A percentile compares a stretch with the other conserved stretches of the same genome.
Evolutionary conservation across 495 filamentous ascomycete species (phyloP).

Genomic region (Immersiella caudata): DNA sequence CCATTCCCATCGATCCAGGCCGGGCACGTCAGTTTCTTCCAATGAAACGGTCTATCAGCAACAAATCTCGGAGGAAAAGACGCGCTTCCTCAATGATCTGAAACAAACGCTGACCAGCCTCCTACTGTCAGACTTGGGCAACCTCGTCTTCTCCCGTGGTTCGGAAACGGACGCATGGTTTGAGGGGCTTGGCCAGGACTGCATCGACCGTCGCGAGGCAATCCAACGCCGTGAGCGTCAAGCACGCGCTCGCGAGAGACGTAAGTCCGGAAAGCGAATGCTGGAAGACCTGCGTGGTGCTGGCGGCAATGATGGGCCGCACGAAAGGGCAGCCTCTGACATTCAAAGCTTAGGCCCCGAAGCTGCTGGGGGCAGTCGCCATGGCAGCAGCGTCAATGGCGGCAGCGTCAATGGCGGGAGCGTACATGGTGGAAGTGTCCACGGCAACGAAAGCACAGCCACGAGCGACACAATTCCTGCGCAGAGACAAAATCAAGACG

Average conservation of each 20-base stretch:
- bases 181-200: constrained; percentile 72
- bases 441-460: constrained; percentile 46
- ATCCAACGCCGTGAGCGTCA: constrained; percentile 54
- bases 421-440: constrained; percentile 34
- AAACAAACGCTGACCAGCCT: constrained; percentile 81
- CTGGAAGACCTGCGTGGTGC: constrained; percentile 51
- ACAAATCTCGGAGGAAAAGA: constrained; percentile 54
- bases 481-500: constrained; percentile 35
- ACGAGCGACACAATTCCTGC: constrained; percentile 47
- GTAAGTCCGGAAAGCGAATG: constrained; percentile 42
- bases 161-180: constrained; percentile 96
- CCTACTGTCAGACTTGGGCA: constrained; percentile 86
- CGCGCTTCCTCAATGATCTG: constrained; percentile 72
- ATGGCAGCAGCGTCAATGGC: constrained; percentile 23
- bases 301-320: constrained; percentile 39
- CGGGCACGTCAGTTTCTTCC: constrained; percentile 58
- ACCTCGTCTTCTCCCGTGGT: constrained; percentile 77
- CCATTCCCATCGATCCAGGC: constrained; percentile 47
- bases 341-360: constrained; percentile 35
- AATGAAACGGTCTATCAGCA: constrained; percentile 63
- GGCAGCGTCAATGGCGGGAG: constrained; percentile 29
- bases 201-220: constrained; percentile 73
- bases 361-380: constrained; percentile 36
- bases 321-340: constrained; percentile 35
- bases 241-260: constrained; percentile 46